These are phyloP conservation scores for Gossypium rotundifolium DNA, from an alignment of 345 rosid genomes.

Conservation along the genomic window DNA sequence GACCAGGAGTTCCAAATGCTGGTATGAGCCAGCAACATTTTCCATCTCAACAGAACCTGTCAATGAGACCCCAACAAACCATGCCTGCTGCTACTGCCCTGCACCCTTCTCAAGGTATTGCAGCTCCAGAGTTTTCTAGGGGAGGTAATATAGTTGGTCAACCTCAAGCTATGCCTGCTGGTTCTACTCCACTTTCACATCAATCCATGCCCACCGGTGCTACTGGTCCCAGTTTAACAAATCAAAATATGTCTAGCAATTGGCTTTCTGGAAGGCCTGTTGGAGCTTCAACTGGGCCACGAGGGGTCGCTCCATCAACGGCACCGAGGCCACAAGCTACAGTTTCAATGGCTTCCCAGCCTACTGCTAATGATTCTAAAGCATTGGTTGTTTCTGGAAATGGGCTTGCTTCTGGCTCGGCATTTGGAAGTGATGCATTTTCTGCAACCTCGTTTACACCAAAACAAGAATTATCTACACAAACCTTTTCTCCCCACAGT, in stretches of 20 bases:
- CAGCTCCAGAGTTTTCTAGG: slow-evolving; percentile 43
- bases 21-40: slow-evolving; percentile 38
- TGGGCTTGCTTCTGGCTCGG: slow-evolving; percentile 32
- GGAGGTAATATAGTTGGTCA: slow-evolving; percentile 42
- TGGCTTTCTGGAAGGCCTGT: slow-evolving; percentile 51
- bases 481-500: slow-evolving; percentile 39
- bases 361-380: slow-evolving; percentile 34
- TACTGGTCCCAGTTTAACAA: slow-evolving; percentile 34
- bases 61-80: slow-evolving; percentile 32
- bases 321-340: slow-evolving; percentile 34
- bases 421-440: slow-evolving; percentile 45
- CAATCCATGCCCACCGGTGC: slow-evolving; percentile 30
- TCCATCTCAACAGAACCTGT: slow-evolving; percentile 53
- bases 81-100: slow-evolving; percentile 42
- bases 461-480: slow-evolving; percentile 42
- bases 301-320: slow-evolving; percentile 33
- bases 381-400: slow-evolving; percentile 55
- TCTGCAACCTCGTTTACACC: slow-evolving; percentile 39
- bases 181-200: slow-evolving; percentile 35
- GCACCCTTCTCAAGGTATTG: slow-evolving; percentile 38
- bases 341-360: slow-evolving; percentile 18
- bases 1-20: slow-evolving; percentile 50
- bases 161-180: slow-evolving; percentile 31
- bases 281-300: slow-evolving; percentile 40
- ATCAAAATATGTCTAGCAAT: slow-evolving; percentile 39